Percentiles rank a stretch among this genome's conserved stretches.
These are phyloP conservation scores for Penicillium daleae DNA, from an alignment of 495 filamentous ascomycete genomes.

Conservation along the genomic window DNA sequence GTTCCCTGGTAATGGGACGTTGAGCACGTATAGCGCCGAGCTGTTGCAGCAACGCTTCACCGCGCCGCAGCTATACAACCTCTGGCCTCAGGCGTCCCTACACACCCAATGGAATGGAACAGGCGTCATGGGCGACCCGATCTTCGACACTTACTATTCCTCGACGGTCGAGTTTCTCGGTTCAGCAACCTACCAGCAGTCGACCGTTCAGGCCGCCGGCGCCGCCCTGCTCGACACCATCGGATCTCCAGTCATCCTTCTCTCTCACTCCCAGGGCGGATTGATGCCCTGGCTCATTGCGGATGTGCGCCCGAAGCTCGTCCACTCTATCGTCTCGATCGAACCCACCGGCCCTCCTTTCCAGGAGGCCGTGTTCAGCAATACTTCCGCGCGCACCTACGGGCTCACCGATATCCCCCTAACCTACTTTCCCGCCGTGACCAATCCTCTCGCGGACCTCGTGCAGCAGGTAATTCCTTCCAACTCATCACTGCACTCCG, in stretches of 20 bases:
- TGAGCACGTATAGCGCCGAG: conserved; percentile 37
- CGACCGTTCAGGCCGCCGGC: conserved; percentile 47
- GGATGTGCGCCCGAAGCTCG: conserved; percentile 48
- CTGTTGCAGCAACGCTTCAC: conserved; percentile 46
- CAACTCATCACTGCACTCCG: conserved; percentile 20
- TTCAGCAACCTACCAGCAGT: conserved; percentile 43
- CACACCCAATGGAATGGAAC: conserved; percentile 56
- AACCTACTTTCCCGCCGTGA: conserved; percentile 51
- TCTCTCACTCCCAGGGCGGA: conserved; percentile 59
- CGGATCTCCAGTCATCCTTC: conserved; percentile 46
- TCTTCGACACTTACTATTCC: conserved; percentile 51
- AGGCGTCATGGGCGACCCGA: conserved; percentile 45
- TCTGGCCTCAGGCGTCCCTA: conserved; percentile 48
- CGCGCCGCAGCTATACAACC: conserved; percentile 34
- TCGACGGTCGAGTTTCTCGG: conserved; percentile 45
- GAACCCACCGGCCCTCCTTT: conserved; percentile 62
- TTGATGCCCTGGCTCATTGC: conserved; percentile 52
- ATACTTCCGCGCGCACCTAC: conserved; percentile 34
- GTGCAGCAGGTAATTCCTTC: conserved; percentile 31
- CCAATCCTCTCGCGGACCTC: conserved; percentile 32
- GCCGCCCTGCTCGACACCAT: conserved; percentile 52
- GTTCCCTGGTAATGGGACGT: conserved; percentile 32
- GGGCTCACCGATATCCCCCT: conserved; percentile 55
- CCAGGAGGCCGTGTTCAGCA: conserved; percentile 34
- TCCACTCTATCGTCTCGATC: conserved; percentile 53